phyloP scores from a whole-genome alignment of 2,329 filamentous ascomycete genomes.

The Ambrosiella beaveri region DNA sequence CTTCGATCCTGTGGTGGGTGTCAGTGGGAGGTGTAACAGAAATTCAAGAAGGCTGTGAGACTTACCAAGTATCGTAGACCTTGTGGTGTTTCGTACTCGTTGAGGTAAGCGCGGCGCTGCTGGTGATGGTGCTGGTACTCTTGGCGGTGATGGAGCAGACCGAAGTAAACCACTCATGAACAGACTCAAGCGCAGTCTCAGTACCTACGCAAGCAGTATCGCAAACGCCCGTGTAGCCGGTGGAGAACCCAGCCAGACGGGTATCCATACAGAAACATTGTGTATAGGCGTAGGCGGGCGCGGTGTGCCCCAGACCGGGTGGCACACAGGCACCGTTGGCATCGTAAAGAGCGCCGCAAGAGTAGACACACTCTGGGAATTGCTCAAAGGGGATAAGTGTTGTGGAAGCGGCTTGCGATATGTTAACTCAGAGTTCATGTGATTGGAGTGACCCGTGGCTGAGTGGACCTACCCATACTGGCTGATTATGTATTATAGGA shows the following conservation, averaged over 20 bases:
- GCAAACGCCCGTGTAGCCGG: slow-evolving; percentile 42
- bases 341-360: slow-evolving; percentile 45
- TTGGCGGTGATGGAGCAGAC: slow-evolving; percentile 35
- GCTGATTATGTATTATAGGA: neutral
- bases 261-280: slow-evolving; percentile 58
- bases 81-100: neutral
- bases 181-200: slow-evolving; percentile 30
- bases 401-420: slow-evolving; percentile 18
- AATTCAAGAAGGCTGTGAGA: neutral
- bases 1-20: slow-evolving; percentile 37
- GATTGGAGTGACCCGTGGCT: neutral
- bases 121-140: slow-evolving; percentile 15
- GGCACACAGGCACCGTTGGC: slow-evolving; percentile 58
- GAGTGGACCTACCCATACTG: slow-evolving; percentile 6
- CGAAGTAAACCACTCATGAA: slow-evolving; percentile 53
- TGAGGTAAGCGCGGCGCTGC: slow-evolving; percentile 1
- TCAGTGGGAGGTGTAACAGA: neutral
- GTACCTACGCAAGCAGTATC: slow-evolving; percentile 33
- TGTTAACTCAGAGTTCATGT: neutral
- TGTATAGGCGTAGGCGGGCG: slow-evolving; percentile 36
- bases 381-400: slow-evolving; percentile 39
- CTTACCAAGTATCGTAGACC: slow-evolving; percentile 10
- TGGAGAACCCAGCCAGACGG: slow-evolving; percentile 39
- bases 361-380: slow-evolving; percentile 44
- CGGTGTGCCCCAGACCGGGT: slow-evolving; percentile 22